A percentile compares a stretch with the other conserved stretches of the same genome.
These are phyloP conservation scores for Lecanicillium sp. DNA, from an alignment of 2,329 filamentous ascomycete species.

Conservation along the genomic window DNA sequence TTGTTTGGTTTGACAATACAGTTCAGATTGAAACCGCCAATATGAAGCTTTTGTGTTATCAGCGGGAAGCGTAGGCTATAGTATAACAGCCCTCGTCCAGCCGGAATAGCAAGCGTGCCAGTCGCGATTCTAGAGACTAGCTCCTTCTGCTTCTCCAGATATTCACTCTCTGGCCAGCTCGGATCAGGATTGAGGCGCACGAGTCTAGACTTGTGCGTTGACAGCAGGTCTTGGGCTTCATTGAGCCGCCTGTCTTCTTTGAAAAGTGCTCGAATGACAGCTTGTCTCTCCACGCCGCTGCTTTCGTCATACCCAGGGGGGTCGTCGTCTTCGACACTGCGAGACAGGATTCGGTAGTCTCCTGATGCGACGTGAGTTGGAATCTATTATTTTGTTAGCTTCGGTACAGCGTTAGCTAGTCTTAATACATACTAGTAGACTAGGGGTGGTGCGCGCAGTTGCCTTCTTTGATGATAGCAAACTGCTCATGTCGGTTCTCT, in stretches of 20 bases:
- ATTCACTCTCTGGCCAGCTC: constrained; percentile 76
- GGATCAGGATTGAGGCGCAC: constrained; percentile 71
- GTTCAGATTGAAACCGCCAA: constrained; percentile 85
- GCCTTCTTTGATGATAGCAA: constrained; percentile 44
- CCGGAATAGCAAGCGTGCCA: constrained; percentile 80
- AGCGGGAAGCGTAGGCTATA: constrained; percentile 83
- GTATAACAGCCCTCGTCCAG: constrained; percentile 80
- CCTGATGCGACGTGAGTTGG: constrained; percentile 61
- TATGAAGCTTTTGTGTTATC: constrained; percentile 84
- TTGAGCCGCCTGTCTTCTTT: constrained; percentile 83
- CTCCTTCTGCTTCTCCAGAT: constrained; percentile 88
- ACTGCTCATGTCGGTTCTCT: constrained; percentile 72
- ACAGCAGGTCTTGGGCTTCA: constrained; percentile 79
- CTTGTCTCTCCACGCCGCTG: constrained; percentile 75
- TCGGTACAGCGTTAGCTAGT: background rate
- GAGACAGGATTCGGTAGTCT: constrained; percentile 75
- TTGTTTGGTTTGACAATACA: constrained; percentile 90
- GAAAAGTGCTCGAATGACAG: constrained; percentile 82
- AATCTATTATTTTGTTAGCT: constrained; percentile 31
- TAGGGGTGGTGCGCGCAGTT: constrained; percentile 27
- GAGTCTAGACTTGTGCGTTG: constrained; percentile 72
- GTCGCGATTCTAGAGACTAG: constrained; percentile 80
- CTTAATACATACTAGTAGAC: constrained; percentile 35
- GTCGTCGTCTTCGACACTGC: constrained; percentile 54
- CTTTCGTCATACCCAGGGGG: constrained; percentile 65